These are phyloP conservation scores for Protea cynaroides DNA, from an alignment of 164 flowering plant species.

Conservation along the genomic window DNA sequence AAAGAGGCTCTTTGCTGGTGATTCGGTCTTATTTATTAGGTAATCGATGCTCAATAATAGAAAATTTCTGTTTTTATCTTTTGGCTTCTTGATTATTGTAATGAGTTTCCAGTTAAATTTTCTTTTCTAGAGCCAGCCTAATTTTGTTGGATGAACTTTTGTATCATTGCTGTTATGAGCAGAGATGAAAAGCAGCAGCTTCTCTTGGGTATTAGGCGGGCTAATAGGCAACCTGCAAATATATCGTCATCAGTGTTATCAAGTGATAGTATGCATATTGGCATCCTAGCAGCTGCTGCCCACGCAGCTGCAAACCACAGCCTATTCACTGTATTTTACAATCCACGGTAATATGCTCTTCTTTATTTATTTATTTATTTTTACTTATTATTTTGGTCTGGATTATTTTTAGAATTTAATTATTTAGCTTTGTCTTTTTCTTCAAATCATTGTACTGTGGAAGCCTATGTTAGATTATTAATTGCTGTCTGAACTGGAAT, in stretches of 20 bases:
- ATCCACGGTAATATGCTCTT: slow-evolving; percentile 61
- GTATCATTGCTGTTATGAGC: slow-evolving; percentile 13
- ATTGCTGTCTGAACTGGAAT: background rate
- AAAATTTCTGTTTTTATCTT: background rate
- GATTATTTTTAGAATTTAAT: background rate
- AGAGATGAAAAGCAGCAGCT: slow-evolving; percentile 96
- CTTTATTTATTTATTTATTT: too few relatives aligned
- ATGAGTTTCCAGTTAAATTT: background rate
- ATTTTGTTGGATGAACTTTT: background rate
- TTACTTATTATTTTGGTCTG: background rate
- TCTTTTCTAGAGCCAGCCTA: background rate
- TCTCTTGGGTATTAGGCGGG: slow-evolving; percentile 85
- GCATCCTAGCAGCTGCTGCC: slow-evolving; percentile 97
- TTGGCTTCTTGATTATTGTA: background rate
- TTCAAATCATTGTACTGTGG: background rate
- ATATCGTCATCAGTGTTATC: slow-evolving; percentile 94
- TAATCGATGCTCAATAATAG: slow-evolving; percentile 13
- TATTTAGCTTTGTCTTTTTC: background rate
- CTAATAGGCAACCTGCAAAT: slow-evolving; percentile 79
- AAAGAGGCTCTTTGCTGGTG: slow-evolving; percentile 94
- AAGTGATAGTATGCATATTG: slow-evolving; percentile 98
- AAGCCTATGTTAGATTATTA: background rate
- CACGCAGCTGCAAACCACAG: slow-evolving; percentile 95
- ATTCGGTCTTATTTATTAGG: slow-evolving; percentile 95
- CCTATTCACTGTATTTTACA: slow-evolving; percentile 84